Conservation (phyloP, 352 stramenopile genomes). For the Pythium sp. region DNA sequence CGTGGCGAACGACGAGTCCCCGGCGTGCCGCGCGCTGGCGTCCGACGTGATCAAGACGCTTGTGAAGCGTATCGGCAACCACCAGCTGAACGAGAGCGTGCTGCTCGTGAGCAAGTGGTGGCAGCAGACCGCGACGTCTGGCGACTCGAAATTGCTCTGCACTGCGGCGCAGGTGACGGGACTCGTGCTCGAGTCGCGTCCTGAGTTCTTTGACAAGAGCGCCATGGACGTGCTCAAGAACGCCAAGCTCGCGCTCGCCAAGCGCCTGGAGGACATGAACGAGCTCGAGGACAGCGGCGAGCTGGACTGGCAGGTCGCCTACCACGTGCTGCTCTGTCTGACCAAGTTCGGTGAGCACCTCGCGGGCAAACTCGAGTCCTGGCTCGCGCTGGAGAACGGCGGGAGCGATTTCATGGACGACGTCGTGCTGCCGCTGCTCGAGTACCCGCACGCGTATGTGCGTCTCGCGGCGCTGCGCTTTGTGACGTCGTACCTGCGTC, state of each 20-base stretch:
- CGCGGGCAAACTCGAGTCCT: slow-evolving; percentile 55
- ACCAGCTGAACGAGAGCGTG: slow-evolving; percentile 88
- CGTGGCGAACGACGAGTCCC: slow-evolving; percentile 94
- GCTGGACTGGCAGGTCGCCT: slow-evolving; percentile 62
- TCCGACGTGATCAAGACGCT: slow-evolving; percentile 80
- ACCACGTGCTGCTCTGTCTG: slow-evolving; percentile 62
- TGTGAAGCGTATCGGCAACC: slow-evolving; percentile 87
- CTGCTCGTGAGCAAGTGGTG: slow-evolving; percentile 90
- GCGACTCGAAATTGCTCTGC: slow-evolving; percentile 62
- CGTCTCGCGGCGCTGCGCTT: slow-evolving; percentile 55
- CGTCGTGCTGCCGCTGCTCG: slow-evolving; percentile 52
- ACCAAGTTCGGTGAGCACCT: slow-evolving; percentile 68
- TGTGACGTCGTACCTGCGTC: slow-evolving; percentile 64
- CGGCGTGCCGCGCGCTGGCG: slow-evolving; percentile 84
- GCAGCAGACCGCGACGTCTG: slow-evolving; percentile 21
- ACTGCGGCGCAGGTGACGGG: slow-evolving; percentile 73
- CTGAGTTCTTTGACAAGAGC: slow-evolving; percentile 74
- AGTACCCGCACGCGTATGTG: slow-evolving; percentile 79
- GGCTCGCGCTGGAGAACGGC: slow-evolving; percentile 34
- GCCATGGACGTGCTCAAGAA: slow-evolving; percentile 40
- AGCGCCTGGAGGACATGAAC: slow-evolving; percentile 36
- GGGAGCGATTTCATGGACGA: slow-evolving; percentile 38
- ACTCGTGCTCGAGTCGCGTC: slow-evolving; percentile 67
- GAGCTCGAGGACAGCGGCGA: slow-evolving; percentile 35
- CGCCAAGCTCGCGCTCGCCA: slow-evolving; percentile 34